Conservation (phyloP, 2,329 filamentous ascomycete species). For the Phaeomoniella chlamydospora region DNA sequence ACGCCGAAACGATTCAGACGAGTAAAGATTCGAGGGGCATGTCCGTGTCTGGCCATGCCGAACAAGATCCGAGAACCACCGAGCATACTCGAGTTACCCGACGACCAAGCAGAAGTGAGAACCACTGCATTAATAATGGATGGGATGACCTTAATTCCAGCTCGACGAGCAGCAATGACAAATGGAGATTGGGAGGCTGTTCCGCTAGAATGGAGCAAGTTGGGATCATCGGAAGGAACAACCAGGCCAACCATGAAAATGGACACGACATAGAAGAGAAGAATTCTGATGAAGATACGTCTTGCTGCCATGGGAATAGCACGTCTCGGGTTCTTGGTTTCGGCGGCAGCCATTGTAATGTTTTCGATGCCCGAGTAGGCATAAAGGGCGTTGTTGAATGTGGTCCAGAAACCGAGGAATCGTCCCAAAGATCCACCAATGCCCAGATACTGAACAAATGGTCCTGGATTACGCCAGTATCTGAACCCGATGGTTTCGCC, state of each 20-base stretch:
- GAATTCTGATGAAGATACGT: constrained; percentile 67
- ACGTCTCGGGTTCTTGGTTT: constrained; percentile 64
- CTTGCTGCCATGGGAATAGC: constrained; percentile 66
- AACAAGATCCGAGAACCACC: constrained; percentile 46
- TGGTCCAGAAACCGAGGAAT: constrained; percentile 54
- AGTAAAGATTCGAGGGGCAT: constrained; percentile 43
- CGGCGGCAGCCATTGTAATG: constrained; percentile 63
- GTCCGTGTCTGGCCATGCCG: constrained; percentile 43
- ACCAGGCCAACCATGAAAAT: constrained; percentile 53
- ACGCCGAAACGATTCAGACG: constrained; percentile 36
- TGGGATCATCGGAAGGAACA: constrained; percentile 17
- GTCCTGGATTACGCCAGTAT: constrained; percentile 51
- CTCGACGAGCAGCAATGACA: constrained; percentile 30
- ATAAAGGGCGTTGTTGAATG: constrained; percentile 49
- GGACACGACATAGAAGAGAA: constrained; percentile 61
- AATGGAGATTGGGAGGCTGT: constrained; percentile 29
- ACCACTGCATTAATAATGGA: constrained; percentile 66
- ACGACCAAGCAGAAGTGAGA: constrained; percentile 56
- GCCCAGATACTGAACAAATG: constrained; percentile 34
- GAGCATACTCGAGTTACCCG: constrained; percentile 38
- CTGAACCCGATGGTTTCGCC: constrained; percentile 48
- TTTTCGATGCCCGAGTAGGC: constrained; percentile 66
- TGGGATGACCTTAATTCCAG: constrained; percentile 38
- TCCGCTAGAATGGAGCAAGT: constrained; percentile 15
- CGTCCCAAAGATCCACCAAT: constrained; percentile 29